Evolutionary conservation across 768 basidiomycete species (phyloP).

Genomic region (Arthromyces matolae): DNA sequence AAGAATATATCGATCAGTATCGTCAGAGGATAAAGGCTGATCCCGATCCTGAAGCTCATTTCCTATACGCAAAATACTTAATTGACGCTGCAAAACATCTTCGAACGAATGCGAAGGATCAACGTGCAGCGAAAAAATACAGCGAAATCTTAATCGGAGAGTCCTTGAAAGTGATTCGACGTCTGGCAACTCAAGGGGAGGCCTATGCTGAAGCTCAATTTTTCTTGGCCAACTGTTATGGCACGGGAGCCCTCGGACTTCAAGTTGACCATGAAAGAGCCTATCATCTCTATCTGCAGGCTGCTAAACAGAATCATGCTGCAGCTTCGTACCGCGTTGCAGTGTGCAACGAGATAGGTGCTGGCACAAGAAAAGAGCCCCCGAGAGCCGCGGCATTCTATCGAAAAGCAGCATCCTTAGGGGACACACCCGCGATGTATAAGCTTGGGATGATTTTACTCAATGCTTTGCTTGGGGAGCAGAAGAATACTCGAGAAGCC

Average conservation of each 20-base stretch:
- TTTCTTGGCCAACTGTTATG: constrained; percentile 96
- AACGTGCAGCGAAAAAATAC: constrained; percentile 85
- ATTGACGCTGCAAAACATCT: constrained; percentile 97
- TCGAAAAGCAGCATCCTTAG: constrained; percentile 91
- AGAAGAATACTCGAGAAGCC: constrained; percentile 85
- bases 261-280: constrained; percentile 97
- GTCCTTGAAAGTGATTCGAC: constrained; percentile 87
- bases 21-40: constrained; percentile 95
- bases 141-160: constrained; percentile 84
- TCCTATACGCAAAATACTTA: constrained; percentile 96
- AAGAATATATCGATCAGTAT: constrained; percentile 97
- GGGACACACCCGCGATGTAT: constrained; percentile 98
- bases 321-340: constrained; percentile 95
- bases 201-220: constrained; percentile 97
- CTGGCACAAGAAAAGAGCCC: constrained; percentile 87
- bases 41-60: constrained; percentile 97
- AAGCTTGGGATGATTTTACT: constrained; percentile 99
- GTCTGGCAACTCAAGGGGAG: constrained; percentile 87
- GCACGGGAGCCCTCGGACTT: constrained; percentile 92
- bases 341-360: constrained; percentile 98
- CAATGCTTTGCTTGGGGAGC: constrained; percentile 78
- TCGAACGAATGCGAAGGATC: constrained; percentile 66
- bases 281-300: constrained; percentile 95
- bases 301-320: constrained; percentile 95
- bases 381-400: constrained; percentile 92